Conservation (phyloP, 257 asterid species). For the Galeopsis tetrahit region DNA sequence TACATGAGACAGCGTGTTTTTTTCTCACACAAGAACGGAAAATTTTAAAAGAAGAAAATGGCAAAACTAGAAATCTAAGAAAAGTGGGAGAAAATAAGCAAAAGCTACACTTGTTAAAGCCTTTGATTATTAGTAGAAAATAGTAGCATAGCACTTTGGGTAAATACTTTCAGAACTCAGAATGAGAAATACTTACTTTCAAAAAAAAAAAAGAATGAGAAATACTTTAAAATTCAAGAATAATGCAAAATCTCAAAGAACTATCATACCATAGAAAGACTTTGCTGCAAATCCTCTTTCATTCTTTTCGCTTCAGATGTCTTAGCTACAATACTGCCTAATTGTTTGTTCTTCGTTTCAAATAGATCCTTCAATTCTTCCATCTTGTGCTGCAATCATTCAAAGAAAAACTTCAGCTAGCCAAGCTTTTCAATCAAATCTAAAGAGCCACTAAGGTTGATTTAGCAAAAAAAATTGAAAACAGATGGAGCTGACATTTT, state of each 20-base stretch:
- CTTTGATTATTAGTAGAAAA: slow-evolving; percentile 22
- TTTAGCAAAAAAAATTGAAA: slow-evolving; percentile 26
- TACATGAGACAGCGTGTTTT: slow-evolving; percentile 13
- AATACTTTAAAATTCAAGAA: background rate
- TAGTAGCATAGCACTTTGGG: slow-evolving; percentile 11
- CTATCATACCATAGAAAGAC: slow-evolving; percentile 60
- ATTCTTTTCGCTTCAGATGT: slow-evolving; percentile 74
- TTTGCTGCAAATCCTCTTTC: slow-evolving; percentile 66
- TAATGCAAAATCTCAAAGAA: slow-evolving; percentile 7
- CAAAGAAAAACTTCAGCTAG: slow-evolving; percentile 34
- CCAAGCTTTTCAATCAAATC: slow-evolving; percentile 28
- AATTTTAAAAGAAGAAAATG: slow-evolving; percentile 23
- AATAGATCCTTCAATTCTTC: slow-evolving; percentile 58
- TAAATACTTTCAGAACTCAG: slow-evolving; percentile 17
- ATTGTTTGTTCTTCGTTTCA: slow-evolving; percentile 59
- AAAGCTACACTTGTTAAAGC: slow-evolving; percentile 12
- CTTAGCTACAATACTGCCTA: slow-evolving; percentile 63
- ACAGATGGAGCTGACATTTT: slow-evolving; percentile 8
- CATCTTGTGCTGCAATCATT: slow-evolving; percentile 64
- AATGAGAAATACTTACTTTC: slow-evolving; percentile 10
- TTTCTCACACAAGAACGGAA: slow-evolving; percentile 1
- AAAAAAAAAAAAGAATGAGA: no score
- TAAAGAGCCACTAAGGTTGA: slow-evolving; percentile 20
- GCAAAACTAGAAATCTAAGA: slow-evolving; percentile 10
- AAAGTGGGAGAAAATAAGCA: slow-evolving; percentile 23